A percentile compares a stretch with the other conserved stretches of the same genome.
phyloP scores from a whole-genome alignment of 2,329 filamentous ascomycete genomes.

The Fusarium sp. region DNA sequence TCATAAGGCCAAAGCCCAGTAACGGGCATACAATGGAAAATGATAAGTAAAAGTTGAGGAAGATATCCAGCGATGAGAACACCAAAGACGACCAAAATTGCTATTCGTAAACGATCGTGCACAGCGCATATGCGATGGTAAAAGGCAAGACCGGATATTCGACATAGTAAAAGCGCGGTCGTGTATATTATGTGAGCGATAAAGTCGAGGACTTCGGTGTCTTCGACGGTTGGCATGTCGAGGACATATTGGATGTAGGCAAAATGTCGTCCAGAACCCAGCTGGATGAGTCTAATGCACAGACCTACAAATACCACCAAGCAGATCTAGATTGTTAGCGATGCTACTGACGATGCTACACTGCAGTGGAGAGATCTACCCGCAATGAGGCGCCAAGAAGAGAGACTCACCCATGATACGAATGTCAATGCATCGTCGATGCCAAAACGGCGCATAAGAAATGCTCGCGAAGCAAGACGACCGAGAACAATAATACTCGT shows the following conservation, averaged over 20 bases:
- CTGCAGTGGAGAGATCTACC: slow-evolving; percentile 18
- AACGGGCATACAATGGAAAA: slow-evolving; percentile 63
- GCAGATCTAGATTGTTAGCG: slow-evolving; percentile 44
- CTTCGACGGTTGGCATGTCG: slow-evolving; percentile 52
- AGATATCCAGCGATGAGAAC: slow-evolving; percentile 57
- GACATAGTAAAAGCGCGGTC: slow-evolving; percentile 60
- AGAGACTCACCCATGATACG: slow-evolving; percentile 49
- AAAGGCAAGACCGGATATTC: slow-evolving; percentile 63
- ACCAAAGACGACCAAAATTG: slow-evolving; percentile 52
- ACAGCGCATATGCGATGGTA: slow-evolving; percentile 59
- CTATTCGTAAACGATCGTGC: slow-evolving; percentile 50
- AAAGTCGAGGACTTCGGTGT: slow-evolving; percentile 61
- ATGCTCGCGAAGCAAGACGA: slow-evolving; percentile 51
- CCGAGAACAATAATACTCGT: slow-evolving; percentile 50
- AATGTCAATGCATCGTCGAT: slow-evolving; percentile 54
- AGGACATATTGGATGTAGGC: slow-evolving; percentile 61
- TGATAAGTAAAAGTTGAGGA: slow-evolving; percentile 60
- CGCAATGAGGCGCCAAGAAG: background rate
- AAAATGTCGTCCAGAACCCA: slow-evolving; percentile 61
- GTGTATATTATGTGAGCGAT: slow-evolving; percentile 64
- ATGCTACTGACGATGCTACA: background rate
- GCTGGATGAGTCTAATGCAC: slow-evolving; percentile 56
- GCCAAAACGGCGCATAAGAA: slow-evolving; percentile 53
- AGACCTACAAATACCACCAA: slow-evolving; percentile 58
- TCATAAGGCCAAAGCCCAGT: slow-evolving; percentile 64